Percentiles rank a stretch among this genome's conserved stretches.
Conservation (phyloP, 139 green algal species). For the Klebsormidium nitens region DNA sequence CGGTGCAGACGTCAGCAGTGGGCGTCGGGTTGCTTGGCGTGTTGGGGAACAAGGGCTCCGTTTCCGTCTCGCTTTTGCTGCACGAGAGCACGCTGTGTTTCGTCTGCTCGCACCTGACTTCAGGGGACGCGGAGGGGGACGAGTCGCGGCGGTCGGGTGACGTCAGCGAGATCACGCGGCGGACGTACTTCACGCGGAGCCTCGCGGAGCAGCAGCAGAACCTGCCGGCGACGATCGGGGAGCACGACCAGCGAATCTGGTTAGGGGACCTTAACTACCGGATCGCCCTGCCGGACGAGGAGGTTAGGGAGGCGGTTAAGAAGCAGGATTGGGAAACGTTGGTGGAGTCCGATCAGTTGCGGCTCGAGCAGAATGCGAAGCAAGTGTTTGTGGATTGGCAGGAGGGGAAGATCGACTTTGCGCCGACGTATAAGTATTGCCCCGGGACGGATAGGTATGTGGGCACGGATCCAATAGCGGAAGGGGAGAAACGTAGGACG, state of each 20-base stretch:
- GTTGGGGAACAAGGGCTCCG: constrained; percentile 67
- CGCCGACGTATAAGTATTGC: constrained; percentile 92
- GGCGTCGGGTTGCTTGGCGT: constrained; percentile 66
- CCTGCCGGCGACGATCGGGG: neutral
- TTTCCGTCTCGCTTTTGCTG: constrained; percentile 22
- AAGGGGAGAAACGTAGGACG: constrained; percentile 31
- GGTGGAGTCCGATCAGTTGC: constrained; percentile 29
- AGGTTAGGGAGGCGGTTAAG: constrained; percentile 11
- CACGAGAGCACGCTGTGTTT: constrained; percentile 36
- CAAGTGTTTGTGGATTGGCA: constrained; percentile 51
- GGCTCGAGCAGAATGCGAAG: neutral
- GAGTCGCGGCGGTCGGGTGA: constrained; percentile 23
- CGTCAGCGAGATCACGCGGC: constrained; percentile 30
- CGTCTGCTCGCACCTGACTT: constrained; percentile 37
- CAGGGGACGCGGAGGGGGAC: constrained; percentile 32
- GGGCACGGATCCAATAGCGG: constrained; percentile 20
- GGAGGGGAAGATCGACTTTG: constrained; percentile 73
- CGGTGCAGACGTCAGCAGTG: constrained; percentile 56
- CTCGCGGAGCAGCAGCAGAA: no score
- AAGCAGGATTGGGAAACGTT: constrained; percentile 8
- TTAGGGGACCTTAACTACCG: constrained; percentile 91
- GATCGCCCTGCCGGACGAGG: constrained; percentile 39
- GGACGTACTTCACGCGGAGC: constrained; percentile 24
- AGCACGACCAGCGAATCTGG: constrained; percentile 51
- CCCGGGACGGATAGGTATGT: constrained; percentile 57